Evolutionary conservation across 192 early-diverging fungal genomes (phyloP).

Genomic region (Backusella morwellensis): DNA sequence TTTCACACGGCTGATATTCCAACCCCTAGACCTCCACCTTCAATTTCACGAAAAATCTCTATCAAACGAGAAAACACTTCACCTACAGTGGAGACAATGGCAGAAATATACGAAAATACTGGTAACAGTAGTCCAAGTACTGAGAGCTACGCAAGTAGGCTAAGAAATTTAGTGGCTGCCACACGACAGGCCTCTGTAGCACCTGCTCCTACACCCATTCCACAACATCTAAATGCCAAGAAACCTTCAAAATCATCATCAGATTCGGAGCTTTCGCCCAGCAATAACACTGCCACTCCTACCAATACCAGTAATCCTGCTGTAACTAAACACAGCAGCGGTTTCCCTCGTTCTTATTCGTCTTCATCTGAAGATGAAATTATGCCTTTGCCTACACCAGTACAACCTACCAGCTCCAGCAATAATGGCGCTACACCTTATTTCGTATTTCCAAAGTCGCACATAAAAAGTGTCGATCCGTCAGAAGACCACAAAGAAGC

Average conservation of each 20-base stretch:
- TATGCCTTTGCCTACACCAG: slow-evolving; percentile 2
- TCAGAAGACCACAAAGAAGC: not conserved
- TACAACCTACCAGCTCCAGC: not conserved
- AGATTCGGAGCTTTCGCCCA: not conserved
- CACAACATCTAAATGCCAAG: slow-evolving; percentile 12
- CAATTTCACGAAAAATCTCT: slow-evolving; percentile 8
- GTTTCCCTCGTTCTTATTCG: slow-evolving; percentile 7
- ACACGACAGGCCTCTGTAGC: slow-evolving; percentile 6
- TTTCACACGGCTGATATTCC: slow-evolving; percentile 14
- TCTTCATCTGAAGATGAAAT: not conserved
- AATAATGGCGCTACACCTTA: not conserved
- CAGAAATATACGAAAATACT: not conserved
- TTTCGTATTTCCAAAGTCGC: not conserved
- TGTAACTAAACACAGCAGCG: not conserved
- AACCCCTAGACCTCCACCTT: slow-evolving; percentile 20
- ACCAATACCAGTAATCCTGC: not conserved
- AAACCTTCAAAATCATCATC: slow-evolving; percentile 12
- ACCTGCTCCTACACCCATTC: slow-evolving; percentile 16
- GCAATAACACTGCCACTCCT: not conserved
- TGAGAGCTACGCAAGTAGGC: slow-evolving; percentile 9
- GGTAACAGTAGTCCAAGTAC: not conserved
- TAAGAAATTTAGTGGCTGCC: slow-evolving; percentile 11
- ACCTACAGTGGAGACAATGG: not conserved
- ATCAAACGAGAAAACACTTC: not conserved
- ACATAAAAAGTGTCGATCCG: not conserved